Evolutionary conservation across 2,329 filamentous ascomycete genomes (phyloP).

Genomic region (Aspergillus brasiliensis): DNA sequence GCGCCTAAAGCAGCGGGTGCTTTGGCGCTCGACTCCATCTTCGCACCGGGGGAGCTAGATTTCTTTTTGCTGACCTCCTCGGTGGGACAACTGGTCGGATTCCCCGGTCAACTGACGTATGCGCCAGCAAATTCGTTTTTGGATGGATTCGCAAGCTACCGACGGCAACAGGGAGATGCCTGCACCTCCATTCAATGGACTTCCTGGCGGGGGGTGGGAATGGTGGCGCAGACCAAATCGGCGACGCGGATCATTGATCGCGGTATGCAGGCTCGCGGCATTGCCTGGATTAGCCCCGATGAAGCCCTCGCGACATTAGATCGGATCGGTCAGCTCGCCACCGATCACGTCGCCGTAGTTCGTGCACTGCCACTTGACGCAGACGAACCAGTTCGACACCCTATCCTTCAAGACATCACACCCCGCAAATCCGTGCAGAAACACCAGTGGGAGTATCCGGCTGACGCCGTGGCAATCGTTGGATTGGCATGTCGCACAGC

Average conservation of each 20-base stretch:
- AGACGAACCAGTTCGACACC: conserved; percentile 29
- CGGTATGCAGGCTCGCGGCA: conserved; percentile 46
- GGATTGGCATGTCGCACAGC: neutral
- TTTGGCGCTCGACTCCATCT: neutral
- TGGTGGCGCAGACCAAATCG: conserved; percentile 29
- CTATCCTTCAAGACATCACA: conserved; percentile 17
- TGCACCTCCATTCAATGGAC: conserved; percentile 14
- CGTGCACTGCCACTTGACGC: conserved; percentile 34
- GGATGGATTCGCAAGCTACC: conserved; percentile 9
- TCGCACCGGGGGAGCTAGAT: conserved; percentile 8
- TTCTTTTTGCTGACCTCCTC: conserved; percentile 14
- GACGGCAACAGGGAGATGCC: conserved; percentile 6
- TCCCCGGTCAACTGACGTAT: conserved; percentile 11
- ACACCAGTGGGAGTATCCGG: neutral
- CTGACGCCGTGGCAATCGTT: neutral
- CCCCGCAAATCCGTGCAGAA: neutral
- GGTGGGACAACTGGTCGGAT: conserved; percentile 12
- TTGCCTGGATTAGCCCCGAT: conserved; percentile 45
- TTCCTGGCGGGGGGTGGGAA: conserved; percentile 15
- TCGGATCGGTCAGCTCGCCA: conserved; percentile 37
- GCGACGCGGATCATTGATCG: conserved; percentile 42
- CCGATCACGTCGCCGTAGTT: conserved; percentile 44
- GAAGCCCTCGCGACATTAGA: conserved; percentile 50
- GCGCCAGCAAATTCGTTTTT: conserved; percentile 9
- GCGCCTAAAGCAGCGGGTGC: conserved; percentile 8